phyloP scores from a whole-genome alignment of 2,329 filamentous ascomycete species.

The Neofusicoccum sp. region DNA sequence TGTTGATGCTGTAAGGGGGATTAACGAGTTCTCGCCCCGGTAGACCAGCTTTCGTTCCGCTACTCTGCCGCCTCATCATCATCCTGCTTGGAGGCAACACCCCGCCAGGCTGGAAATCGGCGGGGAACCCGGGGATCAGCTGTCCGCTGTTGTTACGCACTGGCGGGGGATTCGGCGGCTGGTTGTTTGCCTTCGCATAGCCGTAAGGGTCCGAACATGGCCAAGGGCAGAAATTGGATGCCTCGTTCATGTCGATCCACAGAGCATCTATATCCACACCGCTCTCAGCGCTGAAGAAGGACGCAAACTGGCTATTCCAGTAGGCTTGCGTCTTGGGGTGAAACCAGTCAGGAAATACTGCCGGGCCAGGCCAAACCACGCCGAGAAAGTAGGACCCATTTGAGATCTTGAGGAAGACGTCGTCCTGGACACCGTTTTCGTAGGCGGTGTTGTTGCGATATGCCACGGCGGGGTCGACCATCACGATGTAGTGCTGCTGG shows the following conservation, averaged over 20 bases:
- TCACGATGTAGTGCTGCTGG: constrained; percentile 70
- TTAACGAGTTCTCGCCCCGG: constrained; percentile 62
- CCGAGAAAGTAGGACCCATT: constrained; percentile 60
- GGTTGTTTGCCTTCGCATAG: constrained; percentile 40
- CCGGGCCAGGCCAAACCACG: constrained; percentile 75
- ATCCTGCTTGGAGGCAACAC: neutral
- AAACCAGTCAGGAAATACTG: constrained; percentile 78
- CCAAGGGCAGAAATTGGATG: constrained; percentile 36
- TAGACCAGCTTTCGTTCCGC: constrained; percentile 54
- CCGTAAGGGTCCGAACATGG: constrained; percentile 48
- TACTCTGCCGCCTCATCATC: constrained; percentile 24
- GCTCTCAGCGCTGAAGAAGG: constrained; percentile 61
- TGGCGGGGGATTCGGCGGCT: constrained; percentile 61
- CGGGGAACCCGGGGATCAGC: constrained; percentile 66
- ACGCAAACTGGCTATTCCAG: constrained; percentile 67
- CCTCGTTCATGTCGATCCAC: constrained; percentile 53
- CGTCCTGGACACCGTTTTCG: constrained; percentile 59
- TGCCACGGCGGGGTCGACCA: constrained; percentile 69
- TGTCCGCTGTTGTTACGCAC: constrained; percentile 61
- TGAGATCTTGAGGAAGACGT: constrained; percentile 50
- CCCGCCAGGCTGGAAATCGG: constrained; percentile 60
- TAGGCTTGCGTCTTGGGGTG: constrained; percentile 61
- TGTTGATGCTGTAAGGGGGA: constrained; percentile 65
- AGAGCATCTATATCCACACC: constrained; percentile 75
- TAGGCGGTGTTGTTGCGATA: constrained; percentile 55